A percentile compares a stretch with the other conserved stretches of the same genome.
Evolutionary conservation across 345 rosid genomes (phyloP).

Genomic region (Clausena lansium): DNA sequence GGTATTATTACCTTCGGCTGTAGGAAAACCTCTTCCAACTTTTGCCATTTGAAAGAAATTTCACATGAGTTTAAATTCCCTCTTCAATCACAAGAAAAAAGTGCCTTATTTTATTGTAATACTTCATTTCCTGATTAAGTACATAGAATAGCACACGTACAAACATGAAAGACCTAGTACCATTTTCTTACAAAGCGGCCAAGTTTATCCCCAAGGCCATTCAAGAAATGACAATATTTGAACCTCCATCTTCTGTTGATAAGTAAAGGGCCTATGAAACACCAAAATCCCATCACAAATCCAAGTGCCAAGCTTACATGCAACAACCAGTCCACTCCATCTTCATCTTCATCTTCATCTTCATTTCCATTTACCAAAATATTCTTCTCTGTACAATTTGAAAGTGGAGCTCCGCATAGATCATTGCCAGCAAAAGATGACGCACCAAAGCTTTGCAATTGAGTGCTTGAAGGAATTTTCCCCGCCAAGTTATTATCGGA

Average conservation of each 20-base stretch:
- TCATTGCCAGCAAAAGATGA: background rate
- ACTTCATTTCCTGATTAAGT: no score
- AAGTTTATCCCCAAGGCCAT: background rate
- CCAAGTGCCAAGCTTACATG: background rate
- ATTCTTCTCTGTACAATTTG: background rate
- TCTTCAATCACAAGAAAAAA: no score
- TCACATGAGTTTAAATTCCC: no score
- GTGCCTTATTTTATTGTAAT: no score
- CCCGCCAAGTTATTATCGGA: background rate
- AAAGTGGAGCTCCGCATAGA: background rate
- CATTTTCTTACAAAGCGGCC: background rate
- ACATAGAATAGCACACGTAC: no score
- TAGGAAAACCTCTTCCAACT: no score
- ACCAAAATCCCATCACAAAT: background rate
- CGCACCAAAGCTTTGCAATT: background rate
- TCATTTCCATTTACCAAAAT: background rate
- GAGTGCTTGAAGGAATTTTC: slow-evolving; percentile 18
- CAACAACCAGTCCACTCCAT: background rate
- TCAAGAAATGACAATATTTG: background rate
- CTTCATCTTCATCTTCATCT: background rate
- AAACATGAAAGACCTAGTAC: background rate
- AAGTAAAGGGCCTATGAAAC: background rate
- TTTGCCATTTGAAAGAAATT: no score
- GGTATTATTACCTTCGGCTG: no score
- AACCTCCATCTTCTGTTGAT: background rate